Percentiles rank a stretch among this genome's conserved stretches.
Evolutionary conservation across 176 grass and related monocot species (phyloP).

Genomic region (Juncus effusus): DNA sequence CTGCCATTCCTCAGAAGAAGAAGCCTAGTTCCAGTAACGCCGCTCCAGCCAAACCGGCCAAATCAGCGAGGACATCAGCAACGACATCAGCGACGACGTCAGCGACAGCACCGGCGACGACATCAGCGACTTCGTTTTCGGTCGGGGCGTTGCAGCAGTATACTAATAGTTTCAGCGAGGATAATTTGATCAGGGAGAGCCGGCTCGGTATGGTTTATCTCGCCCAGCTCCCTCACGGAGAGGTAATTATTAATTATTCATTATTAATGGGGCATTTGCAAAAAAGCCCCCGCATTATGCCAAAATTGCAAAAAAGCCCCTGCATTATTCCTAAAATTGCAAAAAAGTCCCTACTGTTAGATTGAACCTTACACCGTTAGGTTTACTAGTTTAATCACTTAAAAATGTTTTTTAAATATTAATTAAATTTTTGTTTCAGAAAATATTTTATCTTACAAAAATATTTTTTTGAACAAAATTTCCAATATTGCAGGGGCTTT

Average conservation of each 20-base stretch:
- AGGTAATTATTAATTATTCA: slow-evolving; percentile 37
- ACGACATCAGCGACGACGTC: no score
- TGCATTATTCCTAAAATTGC: not conserved
- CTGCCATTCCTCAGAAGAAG: slow-evolving; percentile 6
- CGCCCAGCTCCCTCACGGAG: slow-evolving; percentile 76
- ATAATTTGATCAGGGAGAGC: slow-evolving; percentile 84
- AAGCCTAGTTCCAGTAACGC: slow-evolving; percentile 27
- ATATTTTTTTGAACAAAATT: no score
- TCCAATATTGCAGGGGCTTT: no score
- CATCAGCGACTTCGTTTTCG: slow-evolving; percentile 72
- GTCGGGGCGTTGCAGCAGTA: slow-evolving; percentile 79
- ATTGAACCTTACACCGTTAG: slow-evolving; percentile 21
- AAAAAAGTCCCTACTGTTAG: no score
- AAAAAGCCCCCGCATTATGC: not conserved
- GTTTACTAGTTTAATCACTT: not conserved
- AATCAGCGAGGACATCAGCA: not conserved
- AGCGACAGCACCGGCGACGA: not conserved
- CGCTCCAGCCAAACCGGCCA: slow-evolving; percentile 41
- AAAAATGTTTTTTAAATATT: no score
- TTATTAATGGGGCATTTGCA: not conserved
- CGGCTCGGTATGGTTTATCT: slow-evolving; percentile 75
- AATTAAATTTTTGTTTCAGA: no score
- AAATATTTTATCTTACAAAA: no score
- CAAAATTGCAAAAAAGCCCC: not conserved
- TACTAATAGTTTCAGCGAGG: slow-evolving; percentile 77